Percentiles rank a stretch among this genome's conserved stretches.
phyloP scores from a whole-genome alignment of 768 basidiomycete species.

The Boletus subcaerulescens region DNA sequence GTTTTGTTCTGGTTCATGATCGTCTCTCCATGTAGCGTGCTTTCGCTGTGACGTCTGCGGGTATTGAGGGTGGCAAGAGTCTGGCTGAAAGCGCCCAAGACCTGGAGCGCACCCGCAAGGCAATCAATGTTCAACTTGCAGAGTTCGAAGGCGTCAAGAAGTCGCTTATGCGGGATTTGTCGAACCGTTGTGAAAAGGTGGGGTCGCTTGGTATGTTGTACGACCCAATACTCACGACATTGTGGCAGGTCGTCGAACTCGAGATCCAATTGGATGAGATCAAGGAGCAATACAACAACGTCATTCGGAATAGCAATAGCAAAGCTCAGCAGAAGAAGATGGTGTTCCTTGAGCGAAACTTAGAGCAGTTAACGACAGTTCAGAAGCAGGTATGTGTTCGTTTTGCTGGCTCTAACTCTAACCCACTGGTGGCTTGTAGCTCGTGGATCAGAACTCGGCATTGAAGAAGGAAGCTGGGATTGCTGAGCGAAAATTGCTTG shows the following conservation, averaged over 20 bases:
- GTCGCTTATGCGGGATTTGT: slow-evolving; percentile 96
- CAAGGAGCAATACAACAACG: slow-evolving; percentile 98
- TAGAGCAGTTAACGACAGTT: slow-evolving; percentile 91
- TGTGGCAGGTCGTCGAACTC: slow-evolving; percentile 86
- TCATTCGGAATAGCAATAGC: slow-evolving; percentile 96
- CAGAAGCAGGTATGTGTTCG: slow-evolving; percentile 82
- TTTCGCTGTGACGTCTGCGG: slow-evolving; percentile 94
- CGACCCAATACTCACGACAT: slow-evolving; percentile 11
- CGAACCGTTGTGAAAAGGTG: slow-evolving; percentile 99
- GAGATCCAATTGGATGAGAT: slow-evolving; percentile 99
- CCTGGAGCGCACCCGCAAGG: slow-evolving; percentile 93
- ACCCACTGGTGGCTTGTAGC: slow-evolving; percentile 45
- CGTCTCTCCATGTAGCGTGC: slow-evolving; percentile 64
- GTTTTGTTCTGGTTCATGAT: slow-evolving; percentile 2
- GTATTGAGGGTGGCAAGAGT: slow-evolving; percentile 95
- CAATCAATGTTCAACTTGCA: slow-evolving; percentile 95
- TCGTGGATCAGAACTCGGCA: slow-evolving; percentile 96
- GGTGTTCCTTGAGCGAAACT: slow-evolving; percentile 95
- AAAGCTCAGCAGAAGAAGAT: slow-evolving; percentile 99
- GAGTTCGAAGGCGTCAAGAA: slow-evolving; percentile 99
- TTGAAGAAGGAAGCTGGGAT: slow-evolving; percentile 97
- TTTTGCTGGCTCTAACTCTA: not conserved
- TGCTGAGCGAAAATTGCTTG: slow-evolving; percentile 93
- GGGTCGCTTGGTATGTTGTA: slow-evolving; percentile 11
- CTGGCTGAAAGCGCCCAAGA: slow-evolving; percentile 97